Conservation (phyloP, 768 basidiomycete genomes). For the Gyrodon lividus region DNA sequence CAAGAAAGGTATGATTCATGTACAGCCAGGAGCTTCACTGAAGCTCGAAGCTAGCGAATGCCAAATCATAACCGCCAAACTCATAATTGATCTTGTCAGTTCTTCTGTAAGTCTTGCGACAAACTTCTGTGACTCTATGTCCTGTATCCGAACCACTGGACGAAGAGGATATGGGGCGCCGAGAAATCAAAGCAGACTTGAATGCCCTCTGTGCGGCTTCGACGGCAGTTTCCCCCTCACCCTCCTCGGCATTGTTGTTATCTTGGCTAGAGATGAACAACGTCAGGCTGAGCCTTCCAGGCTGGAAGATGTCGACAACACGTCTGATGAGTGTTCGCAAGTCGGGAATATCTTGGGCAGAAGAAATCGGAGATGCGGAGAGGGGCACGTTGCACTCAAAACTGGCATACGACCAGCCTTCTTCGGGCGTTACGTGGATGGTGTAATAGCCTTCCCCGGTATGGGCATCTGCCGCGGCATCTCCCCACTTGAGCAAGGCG, state of each 20-base stretch:
- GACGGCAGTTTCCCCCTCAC: slow-evolving; percentile 51
- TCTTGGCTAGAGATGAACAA: slow-evolving; percentile 81
- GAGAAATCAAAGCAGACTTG: slow-evolving; percentile 54
- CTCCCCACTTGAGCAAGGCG: slow-evolving; percentile 72
- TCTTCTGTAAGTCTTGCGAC: slow-evolving; percentile 56
- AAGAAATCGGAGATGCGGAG: slow-evolving; percentile 28
- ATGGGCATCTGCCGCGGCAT: slow-evolving; percentile 19
- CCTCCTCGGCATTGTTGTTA: slow-evolving; percentile 41
- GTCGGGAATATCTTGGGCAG: slow-evolving; percentile 57
- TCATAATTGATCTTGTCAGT: slow-evolving; percentile 99
- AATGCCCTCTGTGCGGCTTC: slow-evolving; percentile 77
- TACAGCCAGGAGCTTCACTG: slow-evolving; percentile 26
- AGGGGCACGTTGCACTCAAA: slow-evolving; percentile 98
- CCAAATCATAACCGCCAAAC: slow-evolving; percentile 88
- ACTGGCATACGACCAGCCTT: slow-evolving; percentile 97
- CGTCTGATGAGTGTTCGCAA: slow-evolving; percentile 79
- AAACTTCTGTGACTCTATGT: slow-evolving; percentile 15
- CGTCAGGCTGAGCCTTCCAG: slow-evolving; percentile 80
- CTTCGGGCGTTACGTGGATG: slow-evolving; percentile 97
- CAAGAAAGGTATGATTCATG: slow-evolving; percentile 19
- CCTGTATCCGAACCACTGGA: slow-evolving; percentile 19
- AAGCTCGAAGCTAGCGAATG: slow-evolving; percentile 83
- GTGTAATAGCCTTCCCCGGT: slow-evolving; percentile 91
- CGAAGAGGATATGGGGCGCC: slow-evolving; percentile 23
- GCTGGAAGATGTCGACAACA: slow-evolving; percentile 92